phyloP scores from a whole-genome alignment of 768 basidiomycete species.

The Ramaria sp. region DNA sequence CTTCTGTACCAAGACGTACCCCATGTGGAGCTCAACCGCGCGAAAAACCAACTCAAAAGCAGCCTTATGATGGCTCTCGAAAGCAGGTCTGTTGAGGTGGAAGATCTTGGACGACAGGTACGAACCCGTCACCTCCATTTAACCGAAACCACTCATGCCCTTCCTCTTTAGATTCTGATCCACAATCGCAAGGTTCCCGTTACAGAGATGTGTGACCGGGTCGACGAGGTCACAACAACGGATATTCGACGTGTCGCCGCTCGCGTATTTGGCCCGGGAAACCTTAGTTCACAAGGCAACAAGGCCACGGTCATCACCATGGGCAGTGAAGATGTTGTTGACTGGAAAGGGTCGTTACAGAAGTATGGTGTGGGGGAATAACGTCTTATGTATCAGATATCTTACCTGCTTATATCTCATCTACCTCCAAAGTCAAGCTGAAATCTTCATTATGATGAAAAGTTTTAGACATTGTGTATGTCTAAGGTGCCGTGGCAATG shows the following conservation, averaged over 20 bases:
- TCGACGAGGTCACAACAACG: constrained; percentile 62
- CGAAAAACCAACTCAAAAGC: constrained; percentile 92
- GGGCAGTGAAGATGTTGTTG: constrained; percentile 70
- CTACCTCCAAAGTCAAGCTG: not conserved
- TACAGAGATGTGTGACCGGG: constrained; percentile 83
- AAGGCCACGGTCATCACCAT: constrained; percentile 75
- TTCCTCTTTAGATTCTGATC: constrained; percentile 52
- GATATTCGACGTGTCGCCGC: constrained; percentile 69
- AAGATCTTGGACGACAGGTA: constrained; percentile 87
- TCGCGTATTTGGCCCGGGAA: constrained; percentile 59
- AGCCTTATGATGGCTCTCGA: constrained; percentile 92
- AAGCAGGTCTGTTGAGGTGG: constrained; percentile 73
- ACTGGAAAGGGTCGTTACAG: constrained; percentile 49
- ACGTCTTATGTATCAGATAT: not conserved
- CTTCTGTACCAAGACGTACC: constrained; percentile 64
- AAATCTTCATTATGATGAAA: not conserved
- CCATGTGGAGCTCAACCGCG: constrained; percentile 62
- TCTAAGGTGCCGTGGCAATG: not conserved
- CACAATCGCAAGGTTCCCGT: constrained; percentile 79
- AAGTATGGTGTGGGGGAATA: constrained; percentile 54
- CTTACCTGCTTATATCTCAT: not conserved
- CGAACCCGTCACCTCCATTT: constrained; percentile 7
- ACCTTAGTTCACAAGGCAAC: constrained; percentile 25
- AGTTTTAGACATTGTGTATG: not conserved
- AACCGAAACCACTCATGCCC: not conserved